Percentiles rank a stretch among this genome's conserved stretches.
Conservation (phyloP, 371 early-diverging fungal species). For the Mortierella sp. region DNA sequence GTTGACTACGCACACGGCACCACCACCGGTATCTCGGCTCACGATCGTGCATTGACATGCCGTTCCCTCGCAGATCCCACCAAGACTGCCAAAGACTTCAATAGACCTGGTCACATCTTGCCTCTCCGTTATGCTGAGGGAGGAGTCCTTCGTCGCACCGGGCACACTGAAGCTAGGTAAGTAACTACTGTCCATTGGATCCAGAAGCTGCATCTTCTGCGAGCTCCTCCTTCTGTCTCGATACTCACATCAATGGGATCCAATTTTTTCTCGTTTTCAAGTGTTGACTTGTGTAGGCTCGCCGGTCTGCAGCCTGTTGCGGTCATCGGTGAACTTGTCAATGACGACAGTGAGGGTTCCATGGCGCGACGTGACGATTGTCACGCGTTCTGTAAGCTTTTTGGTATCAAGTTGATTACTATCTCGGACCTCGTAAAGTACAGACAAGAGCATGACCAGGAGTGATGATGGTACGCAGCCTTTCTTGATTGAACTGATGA, state of each 20-base stretch:
- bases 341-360: slow-evolving; percentile 83
- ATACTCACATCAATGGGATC: too few species aligned
- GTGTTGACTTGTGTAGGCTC: slow-evolving; percentile 90
- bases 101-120: slow-evolving; percentile 94
- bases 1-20: slow-evolving; percentile 87
- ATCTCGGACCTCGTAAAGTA: slow-evolving; percentile 88
- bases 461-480: too few species aligned
- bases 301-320: slow-evolving; percentile 85
- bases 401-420: slow-evolving; percentile 86
- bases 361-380: slow-evolving; percentile 97
- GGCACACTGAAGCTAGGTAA: slow-evolving; percentile 96
- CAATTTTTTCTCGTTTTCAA: too few species aligned
- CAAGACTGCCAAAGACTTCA: slow-evolving; percentile 73
- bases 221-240: too few species aligned
- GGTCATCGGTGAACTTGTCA: slow-evolving; percentile 92
- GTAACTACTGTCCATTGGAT: too few species aligned
- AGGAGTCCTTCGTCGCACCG: slow-evolving; percentile 85
- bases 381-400: slow-evolving; percentile 80
- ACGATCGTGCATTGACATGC: slow-evolving; percentile 87
- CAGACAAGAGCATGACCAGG: slow-evolving; percentile 50
- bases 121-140: slow-evolving; percentile 86
- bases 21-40: slow-evolving; percentile 95
- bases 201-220: too few species aligned
- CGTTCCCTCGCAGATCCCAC: slow-evolving; percentile 79
- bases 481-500: too few species aligned